Percentiles rank a stretch among this genome's conserved stretches.
Evolutionary conservation across 768 basidiomycete genomes (phyloP).

Genomic region (Tulasnella sp.): DNA sequence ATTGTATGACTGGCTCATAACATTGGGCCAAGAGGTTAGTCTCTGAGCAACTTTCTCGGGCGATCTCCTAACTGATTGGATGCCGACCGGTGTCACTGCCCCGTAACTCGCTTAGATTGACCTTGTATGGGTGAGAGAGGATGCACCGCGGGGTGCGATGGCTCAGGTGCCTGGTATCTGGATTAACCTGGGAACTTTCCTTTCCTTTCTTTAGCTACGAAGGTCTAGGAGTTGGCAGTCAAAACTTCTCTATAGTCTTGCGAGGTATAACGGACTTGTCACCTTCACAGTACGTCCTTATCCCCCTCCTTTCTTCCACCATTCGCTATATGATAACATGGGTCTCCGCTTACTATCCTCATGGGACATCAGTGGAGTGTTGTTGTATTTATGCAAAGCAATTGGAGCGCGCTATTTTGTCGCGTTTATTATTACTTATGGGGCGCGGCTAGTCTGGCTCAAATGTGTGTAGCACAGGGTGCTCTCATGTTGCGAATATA

Average conservation of each 20-base stretch:
- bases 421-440: background rate
- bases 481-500: background rate
- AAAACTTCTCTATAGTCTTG: conserved; percentile 1
- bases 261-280: conserved; percentile 9
- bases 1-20: conserved; percentile 22
- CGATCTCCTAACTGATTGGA: background rate
- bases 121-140: background rate
- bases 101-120: background rate
- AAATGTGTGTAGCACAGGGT: background rate
- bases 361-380: background rate
- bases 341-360: background rate
- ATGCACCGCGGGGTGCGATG: background rate
- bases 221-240: background rate
- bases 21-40: conserved; percentile 15
- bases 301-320: background rate
- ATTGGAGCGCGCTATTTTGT: background rate
- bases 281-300: background rate
- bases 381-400: background rate
- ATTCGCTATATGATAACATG: background rate
- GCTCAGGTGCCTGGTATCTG: background rate
- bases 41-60: background rate
- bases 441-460: background rate
- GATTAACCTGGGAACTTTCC: background rate
- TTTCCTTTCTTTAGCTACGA: background rate
- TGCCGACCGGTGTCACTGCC: background rate